Evolutionary conservation across 2,329 filamentous ascomycete genomes (phyloP).

Genomic region (Cercospora beticola): DNA sequence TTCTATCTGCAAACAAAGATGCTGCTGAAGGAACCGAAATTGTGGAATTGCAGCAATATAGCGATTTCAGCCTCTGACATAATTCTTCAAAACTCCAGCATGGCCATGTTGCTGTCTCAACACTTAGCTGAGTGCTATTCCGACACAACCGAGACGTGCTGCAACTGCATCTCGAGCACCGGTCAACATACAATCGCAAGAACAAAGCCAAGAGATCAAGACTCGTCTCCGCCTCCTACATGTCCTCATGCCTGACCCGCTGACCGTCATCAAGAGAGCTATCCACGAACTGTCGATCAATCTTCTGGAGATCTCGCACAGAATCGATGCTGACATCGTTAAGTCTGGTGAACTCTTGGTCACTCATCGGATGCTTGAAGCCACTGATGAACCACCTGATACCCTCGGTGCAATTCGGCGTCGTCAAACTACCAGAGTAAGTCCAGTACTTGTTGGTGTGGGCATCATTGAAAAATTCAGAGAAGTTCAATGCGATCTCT

Average conservation of each 20-base stretch:
- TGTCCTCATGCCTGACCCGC: not conserved
- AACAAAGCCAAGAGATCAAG: not conserved
- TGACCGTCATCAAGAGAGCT: not conserved
- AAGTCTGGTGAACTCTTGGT: not conserved
- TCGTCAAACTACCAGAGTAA: conserved; percentile 50
- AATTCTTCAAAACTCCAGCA: not conserved
- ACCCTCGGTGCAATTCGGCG: conserved; percentile 50
- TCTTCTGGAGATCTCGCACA: not conserved
- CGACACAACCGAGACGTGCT: not conserved
- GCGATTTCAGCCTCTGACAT: not conserved
- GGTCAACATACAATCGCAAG: not conserved
- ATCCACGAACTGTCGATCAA: not conserved
- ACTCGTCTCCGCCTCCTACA: not conserved
- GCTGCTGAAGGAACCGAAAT: not conserved
- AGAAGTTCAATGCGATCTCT: not conserved
- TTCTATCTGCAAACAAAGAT: not conserved
- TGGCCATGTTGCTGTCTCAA: not conserved
- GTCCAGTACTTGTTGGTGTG: conserved; percentile 40
- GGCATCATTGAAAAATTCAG: not conserved
- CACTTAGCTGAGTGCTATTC: not conserved
- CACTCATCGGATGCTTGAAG: not conserved
- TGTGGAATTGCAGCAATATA: not conserved
- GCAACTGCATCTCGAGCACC: not conserved
- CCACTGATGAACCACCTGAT: conserved; percentile 45
- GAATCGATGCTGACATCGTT: not conserved